Percentiles rank a stretch among this genome's conserved stretches.
Conservation (phyloP, 257 asterid genomes). For the Solanum corneliomulleri region DNA sequence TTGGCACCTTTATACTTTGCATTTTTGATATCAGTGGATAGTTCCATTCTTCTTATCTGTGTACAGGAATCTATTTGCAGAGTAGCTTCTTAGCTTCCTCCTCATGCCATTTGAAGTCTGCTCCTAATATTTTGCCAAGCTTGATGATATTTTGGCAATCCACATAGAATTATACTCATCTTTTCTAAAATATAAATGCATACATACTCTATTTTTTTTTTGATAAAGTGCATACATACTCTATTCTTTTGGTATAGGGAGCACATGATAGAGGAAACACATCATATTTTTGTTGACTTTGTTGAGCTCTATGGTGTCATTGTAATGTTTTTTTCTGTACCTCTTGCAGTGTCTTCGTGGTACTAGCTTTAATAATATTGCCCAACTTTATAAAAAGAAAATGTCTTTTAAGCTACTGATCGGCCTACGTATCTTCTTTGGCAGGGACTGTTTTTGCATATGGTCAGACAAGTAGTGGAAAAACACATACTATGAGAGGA, state of each 20-base stretch:
- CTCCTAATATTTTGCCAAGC: not conserved
- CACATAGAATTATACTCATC: not conserved
- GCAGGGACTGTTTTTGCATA: slow-evolving; percentile 95
- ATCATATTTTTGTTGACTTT: not conserved
- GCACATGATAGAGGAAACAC: not conserved
- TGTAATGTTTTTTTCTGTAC: not conserved
- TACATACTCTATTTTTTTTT: not conserved
- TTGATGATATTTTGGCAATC: not conserved
- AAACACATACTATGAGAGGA: slow-evolving; percentile 96
- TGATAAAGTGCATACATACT: not conserved
- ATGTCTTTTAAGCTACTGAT: not conserved
- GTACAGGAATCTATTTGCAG: not conserved
- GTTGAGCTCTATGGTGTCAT: not conserved
- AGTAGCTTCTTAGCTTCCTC: not conserved
- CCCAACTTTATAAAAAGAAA: not conserved
- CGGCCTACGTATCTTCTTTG: not conserved
- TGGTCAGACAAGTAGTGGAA: slow-evolving; percentile 98
- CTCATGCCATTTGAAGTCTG: not conserved
- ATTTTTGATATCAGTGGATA: not conserved
- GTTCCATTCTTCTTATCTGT: not conserved
- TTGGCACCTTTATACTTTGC: not conserved
- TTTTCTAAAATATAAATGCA: not conserved
- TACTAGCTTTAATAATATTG: not conserved
- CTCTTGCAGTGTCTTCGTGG: not conserved
- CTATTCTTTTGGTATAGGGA: not conserved